Evolutionary conservation across 257 asterid species (phyloP), one percentile per base, ranked within the genome.

Genomic region (Datura wrightii): DNA sequence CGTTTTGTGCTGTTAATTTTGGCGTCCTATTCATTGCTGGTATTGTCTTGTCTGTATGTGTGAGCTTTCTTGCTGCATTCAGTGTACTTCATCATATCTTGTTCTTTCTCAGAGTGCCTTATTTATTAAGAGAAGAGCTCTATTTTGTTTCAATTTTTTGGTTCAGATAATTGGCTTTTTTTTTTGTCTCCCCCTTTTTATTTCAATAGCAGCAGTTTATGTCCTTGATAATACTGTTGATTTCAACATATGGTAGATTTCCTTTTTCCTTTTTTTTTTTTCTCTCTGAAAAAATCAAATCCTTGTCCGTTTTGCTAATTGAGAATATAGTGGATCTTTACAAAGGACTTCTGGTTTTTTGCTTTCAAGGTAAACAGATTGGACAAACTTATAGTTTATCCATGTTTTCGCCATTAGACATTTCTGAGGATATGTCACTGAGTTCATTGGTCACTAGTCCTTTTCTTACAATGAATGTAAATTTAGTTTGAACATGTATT

Each of bases 361-460:
- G 60, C 80, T 74, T 74, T 74, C 56, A 74, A 74, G 60, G 60
- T 48, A 24, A 74, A 14, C 41, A 48, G 42, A 48, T 74, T 14
- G 81, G 81, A 74, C 19, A 48, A 24, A 15, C 81, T 74, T 48
- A 1, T 48, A 74, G 58, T 74, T 74, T 34, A 6, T 46, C 42
- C 6, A 74, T 5, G 56, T 10, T 71, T 70, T 72, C 10, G 19
- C 59, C 81, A 72, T 13, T 11, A 74, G 42, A 48, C 44, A 74
- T 24, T 53, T 31, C 42, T 62, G 69, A 9, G 16, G 41, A 62
- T 62, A 62, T 62, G 69, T 62, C 69, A 60, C 15, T 19, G 67
- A 2, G 15, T 60, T 24, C 41, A 62, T 46, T 74, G 42, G 60
- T 48, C 60, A 19, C 18, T n/a, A 7, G 19, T 48, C 42, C 13